A percentile compares a stretch with the other conserved stretches of the same genome.
phyloP scores from a whole-genome alignment of 495 filamentous ascomycete species.

The Poronia punctata region DNA sequence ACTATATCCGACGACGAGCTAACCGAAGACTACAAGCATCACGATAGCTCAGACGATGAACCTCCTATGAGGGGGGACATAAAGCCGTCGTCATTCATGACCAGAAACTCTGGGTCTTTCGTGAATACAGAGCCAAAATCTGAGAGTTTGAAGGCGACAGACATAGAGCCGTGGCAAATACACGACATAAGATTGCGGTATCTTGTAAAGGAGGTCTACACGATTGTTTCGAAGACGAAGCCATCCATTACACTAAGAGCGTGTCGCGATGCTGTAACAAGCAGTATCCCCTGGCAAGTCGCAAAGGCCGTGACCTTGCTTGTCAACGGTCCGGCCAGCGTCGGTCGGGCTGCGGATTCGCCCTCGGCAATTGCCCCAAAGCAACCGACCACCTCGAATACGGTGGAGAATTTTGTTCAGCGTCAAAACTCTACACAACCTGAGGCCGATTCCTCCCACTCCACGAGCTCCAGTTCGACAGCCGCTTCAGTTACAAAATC shows the following conservation, averaged over 20 bases:
- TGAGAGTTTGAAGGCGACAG: slow-evolving; percentile 4
- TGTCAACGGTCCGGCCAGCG: slow-evolving; percentile 6
- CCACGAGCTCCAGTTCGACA: not conserved
- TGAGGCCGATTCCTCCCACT: not conserved
- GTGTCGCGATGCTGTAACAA: slow-evolving; percentile 22
- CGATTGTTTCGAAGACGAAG: slow-evolving; percentile 15
- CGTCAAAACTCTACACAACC: not conserved
- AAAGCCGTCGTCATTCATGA: slow-evolving; percentile 57
- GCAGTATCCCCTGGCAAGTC: slow-evolving; percentile 20
- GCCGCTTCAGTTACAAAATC: slow-evolving; percentile 6
- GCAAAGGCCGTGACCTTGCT: slow-evolving; percentile 19
- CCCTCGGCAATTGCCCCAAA: not conserved
- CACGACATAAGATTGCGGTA: slow-evolving; percentile 21
- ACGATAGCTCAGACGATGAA: slow-evolving; percentile 39
- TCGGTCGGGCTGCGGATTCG: slow-evolving; percentile 1
- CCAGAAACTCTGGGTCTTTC: slow-evolving; percentile 17
- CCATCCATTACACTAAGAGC: slow-evolving; percentile 17
- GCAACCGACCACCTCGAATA: slow-evolving; percentile 1
- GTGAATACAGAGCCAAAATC: slow-evolving; percentile 7
- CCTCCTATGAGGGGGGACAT: slow-evolving; percentile 53
- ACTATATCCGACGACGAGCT: slow-evolving; percentile 41
- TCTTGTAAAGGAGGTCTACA: slow-evolving; percentile 22
- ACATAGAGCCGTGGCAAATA: slow-evolving; percentile 22
- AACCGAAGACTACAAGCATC: slow-evolving; percentile 30
- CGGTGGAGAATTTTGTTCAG: not conserved